Evolutionary conservation across 1,284 basidiomycete genomes (phyloP).

Genomic region (Phellopilus nigrolimitatus): DNA sequence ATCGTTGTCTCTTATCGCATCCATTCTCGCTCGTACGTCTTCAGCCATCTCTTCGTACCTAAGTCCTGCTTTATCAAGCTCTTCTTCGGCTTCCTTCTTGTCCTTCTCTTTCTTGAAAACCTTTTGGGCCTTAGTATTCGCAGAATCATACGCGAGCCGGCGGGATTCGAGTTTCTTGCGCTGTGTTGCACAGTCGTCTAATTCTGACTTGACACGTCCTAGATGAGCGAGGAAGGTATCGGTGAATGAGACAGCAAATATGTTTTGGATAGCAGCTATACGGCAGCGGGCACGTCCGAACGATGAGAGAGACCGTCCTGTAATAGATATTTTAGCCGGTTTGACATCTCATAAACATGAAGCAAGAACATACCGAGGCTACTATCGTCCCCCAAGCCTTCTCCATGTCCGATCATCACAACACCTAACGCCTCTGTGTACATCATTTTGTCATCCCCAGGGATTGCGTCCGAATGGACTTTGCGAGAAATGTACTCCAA

Average conservation of each 20-base stretch:
- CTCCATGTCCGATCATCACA: slow-evolving; percentile 82
- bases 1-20: slow-evolving; percentile 74
- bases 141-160: slow-evolving; percentile 53
- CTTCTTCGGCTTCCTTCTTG: slow-evolving; percentile 66
- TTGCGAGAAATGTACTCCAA: slow-evolving; percentile 62
- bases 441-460: slow-evolving; percentile 59
- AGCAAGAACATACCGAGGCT: slow-evolving; percentile 50
- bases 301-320: slow-evolving; percentile 65
- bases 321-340: slow-evolving; percentile 8
- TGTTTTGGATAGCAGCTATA: slow-evolving; percentile 76
- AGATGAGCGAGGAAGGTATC: slow-evolving; percentile 69
- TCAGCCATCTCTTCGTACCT: slow-evolving; percentile 81
- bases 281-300: slow-evolving; percentile 80
- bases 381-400: slow-evolving; percentile 72
- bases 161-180: slow-evolving; percentile 67
- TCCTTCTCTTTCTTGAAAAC: slow-evolving; percentile 60
- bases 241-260: slow-evolving; percentile 63
- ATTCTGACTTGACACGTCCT: slow-evolving; percentile 54
- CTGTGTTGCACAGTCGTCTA: slow-evolving; percentile 66
- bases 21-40: slow-evolving; percentile 72
- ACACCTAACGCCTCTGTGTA: slow-evolving; percentile 76
- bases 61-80: slow-evolving; percentile 60
- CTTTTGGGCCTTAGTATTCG: slow-evolving; percentile 61
- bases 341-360: slow-evolving; percentile 1
- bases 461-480: slow-evolving; percentile 52